Percentiles rank a stretch among this genome's conserved stretches.
Evolutionary conservation across 345 rosid genomes (phyloP).

Genomic region (Corchorus capsularis): DNA sequence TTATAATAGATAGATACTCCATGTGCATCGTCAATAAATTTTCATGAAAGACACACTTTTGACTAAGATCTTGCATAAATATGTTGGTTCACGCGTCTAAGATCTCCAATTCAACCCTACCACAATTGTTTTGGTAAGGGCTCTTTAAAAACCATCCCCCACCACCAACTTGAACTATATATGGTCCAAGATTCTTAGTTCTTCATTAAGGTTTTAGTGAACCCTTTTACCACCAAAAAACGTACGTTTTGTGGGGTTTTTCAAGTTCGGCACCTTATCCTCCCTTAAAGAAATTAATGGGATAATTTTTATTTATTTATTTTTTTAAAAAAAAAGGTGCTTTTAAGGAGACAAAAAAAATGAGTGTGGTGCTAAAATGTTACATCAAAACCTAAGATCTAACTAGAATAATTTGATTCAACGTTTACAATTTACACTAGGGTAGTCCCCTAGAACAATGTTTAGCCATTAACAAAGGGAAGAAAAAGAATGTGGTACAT

Average conservation of each 20-base stretch:
- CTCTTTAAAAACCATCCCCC: constrained; percentile 20
- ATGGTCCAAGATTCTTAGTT: constrained; percentile 22
- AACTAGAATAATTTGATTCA: background rate
- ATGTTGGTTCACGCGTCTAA: background rate
- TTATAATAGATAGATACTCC: background rate
- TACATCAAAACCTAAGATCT: background rate
- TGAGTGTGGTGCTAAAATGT: background rate
- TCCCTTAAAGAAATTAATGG: background rate
- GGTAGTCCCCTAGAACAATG: background rate
- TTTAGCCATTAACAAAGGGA: background rate
- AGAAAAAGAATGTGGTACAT: background rate
- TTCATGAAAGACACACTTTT: background rate
- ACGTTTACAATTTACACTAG: background rate
- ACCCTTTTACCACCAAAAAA: background rate
- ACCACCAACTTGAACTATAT: constrained; percentile 7
- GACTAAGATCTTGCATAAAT: background rate
- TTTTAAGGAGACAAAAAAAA: no score
- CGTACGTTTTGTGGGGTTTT: background rate
- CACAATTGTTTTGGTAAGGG: constrained; percentile 12
- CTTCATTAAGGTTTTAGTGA: constrained; percentile 12
- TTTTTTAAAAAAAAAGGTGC: no score
- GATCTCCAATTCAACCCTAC: constrained; percentile 24
- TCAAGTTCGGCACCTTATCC: constrained; percentile 9
- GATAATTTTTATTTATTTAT: no score
- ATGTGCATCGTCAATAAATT: background rate